These are phyloP conservation scores for Yamadazyma diddensiae DNA, from an alignment of 1,139 yeast species.

Conservation along the genomic window DNA sequence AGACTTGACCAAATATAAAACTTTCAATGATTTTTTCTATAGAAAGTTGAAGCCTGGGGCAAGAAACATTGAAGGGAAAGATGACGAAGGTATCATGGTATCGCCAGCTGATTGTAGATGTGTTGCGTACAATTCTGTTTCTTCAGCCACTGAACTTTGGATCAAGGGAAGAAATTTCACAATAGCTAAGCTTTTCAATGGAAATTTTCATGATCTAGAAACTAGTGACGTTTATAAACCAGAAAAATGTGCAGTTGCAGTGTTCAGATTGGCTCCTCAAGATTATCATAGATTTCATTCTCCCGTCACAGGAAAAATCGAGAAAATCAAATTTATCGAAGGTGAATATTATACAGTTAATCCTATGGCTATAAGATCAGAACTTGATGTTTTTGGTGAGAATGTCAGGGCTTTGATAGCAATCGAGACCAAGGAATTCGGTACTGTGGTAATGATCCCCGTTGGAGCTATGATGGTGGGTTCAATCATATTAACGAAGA, in stretches of 20 bases:
- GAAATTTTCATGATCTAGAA: slow-evolving; percentile 50
- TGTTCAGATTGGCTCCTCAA: slow-evolving; percentile 92
- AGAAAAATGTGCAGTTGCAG: slow-evolving; percentile 59
- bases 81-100: slow-evolving; percentile 47
- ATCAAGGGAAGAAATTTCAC: slow-evolving; percentile 84
- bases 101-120: slow-evolving; percentile 92
- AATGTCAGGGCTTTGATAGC: slow-evolving; percentile 79
- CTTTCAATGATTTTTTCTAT: slow-evolving; percentile 89
- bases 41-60: slow-evolving; percentile 71
- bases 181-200: slow-evolving; percentile 59
- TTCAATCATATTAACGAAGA: slow-evolving; percentile 71
- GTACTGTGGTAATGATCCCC: slow-evolving; percentile 72
- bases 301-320: slow-evolving; percentile 75
- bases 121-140: slow-evolving; percentile 61
- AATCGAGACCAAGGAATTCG: slow-evolving; percentile 70
- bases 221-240: slow-evolving; percentile 36
- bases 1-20: slow-evolving; percentile 49
- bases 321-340: slow-evolving; percentile 62
- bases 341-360: slow-evolving; percentile 96
- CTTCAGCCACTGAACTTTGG: slow-evolving; percentile 78
- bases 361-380: slow-evolving; percentile 93
- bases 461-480: slow-evolving; percentile 99
- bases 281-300: slow-evolving; percentile 94
- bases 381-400: slow-evolving; percentile 89
- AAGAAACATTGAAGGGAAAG: slow-evolving; percentile 62